These are phyloP conservation scores for Raffaelea ambrosiae DNA, from an alignment of 2,329 filamentous ascomycete species.

Conservation along the genomic window DNA sequence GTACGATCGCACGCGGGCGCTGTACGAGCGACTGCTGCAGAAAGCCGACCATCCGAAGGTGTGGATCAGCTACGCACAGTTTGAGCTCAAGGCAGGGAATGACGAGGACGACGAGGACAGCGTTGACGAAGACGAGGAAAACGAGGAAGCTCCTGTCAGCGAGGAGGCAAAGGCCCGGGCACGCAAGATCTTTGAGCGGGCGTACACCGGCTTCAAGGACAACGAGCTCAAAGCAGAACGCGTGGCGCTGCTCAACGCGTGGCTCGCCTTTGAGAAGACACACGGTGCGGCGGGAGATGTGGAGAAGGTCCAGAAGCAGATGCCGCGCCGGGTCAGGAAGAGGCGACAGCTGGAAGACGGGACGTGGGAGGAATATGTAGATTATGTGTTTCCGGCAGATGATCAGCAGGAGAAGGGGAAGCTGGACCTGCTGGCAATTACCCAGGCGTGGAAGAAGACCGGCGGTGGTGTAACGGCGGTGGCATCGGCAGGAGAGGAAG, in stretches of 20 bases:
- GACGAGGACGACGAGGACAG: constrained; percentile 41
- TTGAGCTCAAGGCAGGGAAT: constrained; percentile 67
- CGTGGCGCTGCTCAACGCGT: constrained; percentile 84
- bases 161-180: constrained; percentile 78
- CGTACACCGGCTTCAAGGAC: constrained; percentile 79
- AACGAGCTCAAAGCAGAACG: constrained; percentile 88
- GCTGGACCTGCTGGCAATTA: constrained; percentile 75
- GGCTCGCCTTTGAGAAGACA: constrained; percentile 83
- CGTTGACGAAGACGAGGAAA: constrained; percentile 48
- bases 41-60: constrained; percentile 99
- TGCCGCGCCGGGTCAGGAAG: constrained; percentile 91
- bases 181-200: constrained; percentile 75
- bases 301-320: constrained; percentile 79
- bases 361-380: constrained; percentile 91
- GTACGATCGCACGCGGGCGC: constrained; percentile 68
- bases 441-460: constrained; percentile 77
- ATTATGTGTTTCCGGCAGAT: constrained; percentile 95
- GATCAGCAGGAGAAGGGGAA: constrained; percentile 78
- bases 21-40: constrained; percentile 85
- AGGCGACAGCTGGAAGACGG: constrained; percentile 86
- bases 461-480: constrained; percentile 11
- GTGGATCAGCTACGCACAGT: constrained; percentile 98
- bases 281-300: constrained; percentile 70
- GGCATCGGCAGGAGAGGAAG: no score
- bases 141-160: constrained; percentile 62